Base-by-base conservation (phyloP, 2,329 filamentous ascomycete genomes). In the Aspergillus pseudoviridinutans region DNA sequence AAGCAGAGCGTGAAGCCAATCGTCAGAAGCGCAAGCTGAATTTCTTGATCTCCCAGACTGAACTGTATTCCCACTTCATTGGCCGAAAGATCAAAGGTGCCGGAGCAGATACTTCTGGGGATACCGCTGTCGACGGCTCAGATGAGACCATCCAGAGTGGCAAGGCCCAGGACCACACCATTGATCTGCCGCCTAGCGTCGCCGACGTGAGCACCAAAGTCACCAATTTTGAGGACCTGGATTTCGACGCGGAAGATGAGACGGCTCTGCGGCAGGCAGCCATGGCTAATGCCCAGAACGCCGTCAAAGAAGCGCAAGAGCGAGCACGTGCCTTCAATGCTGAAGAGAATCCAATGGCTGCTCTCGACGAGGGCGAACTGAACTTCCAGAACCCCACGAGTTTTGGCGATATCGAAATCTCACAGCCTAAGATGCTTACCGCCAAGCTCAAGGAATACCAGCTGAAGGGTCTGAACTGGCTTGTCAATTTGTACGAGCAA, bases 371-470 rank as follows among this genome's bases (percentile, higher is more conserved):
- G 68, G 93, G 92, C 66, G 94, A 99, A 78, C 91, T 99, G 89
- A 99, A 99, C 78, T 99, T 99, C 81, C 94, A 99, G 78, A 97
- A 99, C 72, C 94, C 94, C 0, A 94, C 92, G 3, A 94, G 93
- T 69, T 83, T 99, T 67, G 93, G 93, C 67, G 92, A 94, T 67
- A 91, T 96, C 64, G 90, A 96, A 69, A 91, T 99, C 56, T 88
- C 92, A 61, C 94, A 99, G 73, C 94, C 94, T 8, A 95, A 92
- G 76, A 86, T 97, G 77, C 85, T 99, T 69, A 92, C 90, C 62
- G 91, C 92, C 53, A 91, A 96, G 72, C 86, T 99, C 70, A 99
- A 99, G 74, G 94, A 99, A 74, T 99, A 99, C 77, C 94, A 99
- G 79, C 81, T 99, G 73, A 99, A 99, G 80, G 94, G 94, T 77